Percentiles rank a stretch among this genome's conserved stretches.
These are phyloP conservation scores for Oryza coarctata DNA, from an alignment of 176 grass and related monocot species.

Conservation along the genomic window DNA sequence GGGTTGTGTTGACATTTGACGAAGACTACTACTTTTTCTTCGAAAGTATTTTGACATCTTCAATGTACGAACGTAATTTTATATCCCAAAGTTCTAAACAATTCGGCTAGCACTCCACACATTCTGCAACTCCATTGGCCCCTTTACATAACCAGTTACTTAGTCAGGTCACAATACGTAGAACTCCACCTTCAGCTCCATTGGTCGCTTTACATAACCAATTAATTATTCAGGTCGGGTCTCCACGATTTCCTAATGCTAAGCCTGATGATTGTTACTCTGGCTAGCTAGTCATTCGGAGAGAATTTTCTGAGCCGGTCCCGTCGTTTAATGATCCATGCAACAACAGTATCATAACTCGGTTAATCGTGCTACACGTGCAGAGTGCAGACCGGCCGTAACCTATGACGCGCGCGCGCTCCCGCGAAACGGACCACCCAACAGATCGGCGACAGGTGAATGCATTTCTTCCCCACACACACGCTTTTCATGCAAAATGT, in stretches of 20 bases:
- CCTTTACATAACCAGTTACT: neutral
- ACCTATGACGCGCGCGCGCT: no score
- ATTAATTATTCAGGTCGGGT: neutral
- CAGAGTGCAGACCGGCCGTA: no score
- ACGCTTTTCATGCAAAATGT: constrained; percentile 4
- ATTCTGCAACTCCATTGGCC: no score
- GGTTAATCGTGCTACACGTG: constrained; percentile 41
- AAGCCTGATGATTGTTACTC: neutral
- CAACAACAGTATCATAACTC: neutral
- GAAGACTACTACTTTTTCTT: neutral
- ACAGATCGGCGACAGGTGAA: neutral
- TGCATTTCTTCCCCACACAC: neutral
- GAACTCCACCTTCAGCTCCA: no score
- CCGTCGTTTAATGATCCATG: neutral
- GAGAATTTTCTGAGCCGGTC: neutral
- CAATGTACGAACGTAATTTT: neutral
- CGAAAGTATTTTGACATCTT: constrained; percentile 8
- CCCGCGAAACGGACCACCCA: neutral
- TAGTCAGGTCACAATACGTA: no score
- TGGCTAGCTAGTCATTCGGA: neutral
- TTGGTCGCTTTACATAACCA: neutral
- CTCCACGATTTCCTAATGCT: neutral
- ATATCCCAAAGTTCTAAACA: neutral
- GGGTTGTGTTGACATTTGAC: neutral
- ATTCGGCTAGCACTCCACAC: neutral